Percentiles rank a stretch among this genome's conserved stretches.
Evolutionary conservation across 1,284 basidiomycete genomes (phyloP).

Genomic region (Spongiforma sp.): DNA sequence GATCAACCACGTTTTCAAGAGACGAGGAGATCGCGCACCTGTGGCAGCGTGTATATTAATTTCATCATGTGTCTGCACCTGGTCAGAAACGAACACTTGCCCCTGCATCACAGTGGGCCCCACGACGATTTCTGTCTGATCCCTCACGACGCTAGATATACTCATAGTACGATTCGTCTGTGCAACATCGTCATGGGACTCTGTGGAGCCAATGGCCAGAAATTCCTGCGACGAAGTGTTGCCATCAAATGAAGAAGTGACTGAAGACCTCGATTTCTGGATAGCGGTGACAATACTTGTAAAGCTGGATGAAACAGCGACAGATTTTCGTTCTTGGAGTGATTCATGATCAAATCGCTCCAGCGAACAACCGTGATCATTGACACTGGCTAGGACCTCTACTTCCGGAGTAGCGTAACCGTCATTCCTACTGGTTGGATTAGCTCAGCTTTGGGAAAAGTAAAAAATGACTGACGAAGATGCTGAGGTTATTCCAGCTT

Average conservation of each 20-base stretch:
- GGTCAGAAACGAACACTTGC: not conserved
- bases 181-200: not conserved
- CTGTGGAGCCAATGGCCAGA: not conserved
- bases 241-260: not conserved
- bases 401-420: too few species aligned
- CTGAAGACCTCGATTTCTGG: not conserved
- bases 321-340: too few species aligned
- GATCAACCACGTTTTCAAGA: too few species aligned
- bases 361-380: too few species aligned
- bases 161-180: not conserved
- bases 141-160: not conserved
- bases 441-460: too few species aligned
- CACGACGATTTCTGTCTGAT: not conserved
- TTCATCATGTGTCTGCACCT: not conserved
- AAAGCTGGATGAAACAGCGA: too few species aligned
- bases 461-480: too few species aligned
- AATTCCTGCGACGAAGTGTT: not conserved
- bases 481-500: too few species aligned
- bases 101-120: not conserved
- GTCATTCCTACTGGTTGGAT: too few species aligned
- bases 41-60: not conserved
- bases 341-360: too few species aligned
- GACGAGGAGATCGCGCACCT: not conserved
- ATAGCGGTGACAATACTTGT: too few species aligned
- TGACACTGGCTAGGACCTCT: too few species aligned